Percentiles rank a stretch among this genome's conserved stretches.
Conservation (phyloP, 306 rosid species). For the Dalbergia cochinchinensis region DNA sequence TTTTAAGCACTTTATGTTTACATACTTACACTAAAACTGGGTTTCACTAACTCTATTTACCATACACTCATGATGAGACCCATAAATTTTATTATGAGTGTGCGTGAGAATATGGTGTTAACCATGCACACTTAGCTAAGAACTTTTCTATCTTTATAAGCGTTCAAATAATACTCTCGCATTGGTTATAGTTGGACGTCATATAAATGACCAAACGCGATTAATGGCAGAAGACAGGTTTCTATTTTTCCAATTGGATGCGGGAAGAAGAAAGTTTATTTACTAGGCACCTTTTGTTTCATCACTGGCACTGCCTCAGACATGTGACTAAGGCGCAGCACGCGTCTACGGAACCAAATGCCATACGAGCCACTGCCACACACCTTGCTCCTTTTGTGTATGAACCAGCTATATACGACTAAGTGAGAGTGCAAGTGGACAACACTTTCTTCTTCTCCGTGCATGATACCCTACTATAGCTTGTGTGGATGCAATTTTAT, state of each 20-base stretch:
- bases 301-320: background rate
- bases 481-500: background rate
- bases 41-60: no score
- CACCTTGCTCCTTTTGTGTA: constrained; percentile 13
- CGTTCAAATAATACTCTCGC: no score
- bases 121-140: no score
- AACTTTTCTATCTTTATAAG: no score
- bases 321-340: constrained; percentile 20
- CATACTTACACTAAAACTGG: no score
- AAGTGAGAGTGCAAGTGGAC: constrained; percentile 40
- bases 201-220: background rate
- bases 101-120: no score
- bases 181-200: no score
- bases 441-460: constrained; percentile 38
- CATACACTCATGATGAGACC: no score
- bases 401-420: constrained; percentile 4
- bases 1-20: no score
- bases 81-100: no score
- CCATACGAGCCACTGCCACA: constrained; percentile 35
- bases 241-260: background rate
- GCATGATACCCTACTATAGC: background rate
- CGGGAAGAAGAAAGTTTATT: background rate
- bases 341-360: background rate
- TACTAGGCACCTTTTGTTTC: background rate
- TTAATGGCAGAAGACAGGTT: background rate